Conservation (phyloP, 1,284 basidiomycete species). For the Tylopilus sp. region DNA sequence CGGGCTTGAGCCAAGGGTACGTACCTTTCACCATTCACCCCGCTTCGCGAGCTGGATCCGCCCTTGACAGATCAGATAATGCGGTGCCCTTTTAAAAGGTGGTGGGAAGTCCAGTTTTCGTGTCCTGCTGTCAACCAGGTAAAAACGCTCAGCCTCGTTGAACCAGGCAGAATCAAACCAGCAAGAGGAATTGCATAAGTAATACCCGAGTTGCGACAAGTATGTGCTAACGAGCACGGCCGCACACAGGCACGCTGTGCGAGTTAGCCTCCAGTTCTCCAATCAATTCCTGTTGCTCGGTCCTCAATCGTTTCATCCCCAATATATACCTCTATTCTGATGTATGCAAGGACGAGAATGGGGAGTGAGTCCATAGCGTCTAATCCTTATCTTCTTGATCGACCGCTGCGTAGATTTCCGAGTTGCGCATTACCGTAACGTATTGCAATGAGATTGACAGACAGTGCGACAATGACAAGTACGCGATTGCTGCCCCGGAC, state of each 20-base stretch:
- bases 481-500: too few species aligned
- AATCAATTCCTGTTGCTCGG: constrained; percentile 89
- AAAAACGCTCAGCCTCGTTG: constrained; percentile 89
- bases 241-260: constrained; percentile 74
- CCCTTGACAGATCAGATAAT: constrained; percentile 74
- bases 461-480: too few species aligned
- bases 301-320: constrained; percentile 95
- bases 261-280: constrained; percentile 95
- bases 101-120: constrained; percentile 93
- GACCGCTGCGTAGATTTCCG: constrained; percentile 66
- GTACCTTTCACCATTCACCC: constrained; percentile 21
- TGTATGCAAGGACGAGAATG: constrained; percentile 96
- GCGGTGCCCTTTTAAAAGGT: constrained; percentile 85
- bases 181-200: constrained; percentile 94
- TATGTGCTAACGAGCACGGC: constrained; percentile 6
- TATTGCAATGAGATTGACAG: too few species aligned
- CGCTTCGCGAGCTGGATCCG: constrained; percentile 2
- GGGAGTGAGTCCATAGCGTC: constrained; percentile 61
- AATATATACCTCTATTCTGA: constrained; percentile 99
- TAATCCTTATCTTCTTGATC: not conserved
- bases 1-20: constrained; percentile 78
- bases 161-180: constrained; percentile 86
- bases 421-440: constrained; percentile 94
- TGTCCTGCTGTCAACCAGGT: constrained; percentile 89
- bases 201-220: not conserved